phyloP scores from a whole-genome alignment of 306 rosid species.

The Malus asiatica region DNA sequence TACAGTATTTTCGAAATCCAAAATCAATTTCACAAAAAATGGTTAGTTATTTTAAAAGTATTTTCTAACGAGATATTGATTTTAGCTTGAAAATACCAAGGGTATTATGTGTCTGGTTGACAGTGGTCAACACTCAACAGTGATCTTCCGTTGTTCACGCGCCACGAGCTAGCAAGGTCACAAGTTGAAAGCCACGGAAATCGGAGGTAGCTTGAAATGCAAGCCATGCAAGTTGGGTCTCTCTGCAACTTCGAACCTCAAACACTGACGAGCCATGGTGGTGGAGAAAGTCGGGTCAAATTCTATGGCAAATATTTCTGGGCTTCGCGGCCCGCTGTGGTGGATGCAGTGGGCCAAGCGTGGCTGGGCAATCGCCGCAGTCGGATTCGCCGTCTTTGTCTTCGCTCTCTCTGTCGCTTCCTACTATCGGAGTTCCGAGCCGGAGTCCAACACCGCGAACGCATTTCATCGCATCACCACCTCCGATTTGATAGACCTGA shows the following conservation, averaged over 20 bases:
- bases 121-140: not conserved
- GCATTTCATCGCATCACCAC: constrained; percentile 3
- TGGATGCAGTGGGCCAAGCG: constrained; percentile 48
- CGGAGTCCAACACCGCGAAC: not conserved
- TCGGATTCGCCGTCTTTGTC: constrained; percentile 33
- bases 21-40: too few relatives aligned
- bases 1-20: too few relatives aligned
- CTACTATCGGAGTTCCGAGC: constrained; percentile 7
- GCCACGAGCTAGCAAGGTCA: not conserved
- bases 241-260: not conserved
- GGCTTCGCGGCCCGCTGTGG: constrained; percentile 27
- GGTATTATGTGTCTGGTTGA: not conserved
- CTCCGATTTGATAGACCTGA: constrained; percentile 51
- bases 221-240: not conserved
- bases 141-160: not conserved
- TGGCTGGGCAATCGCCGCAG: constrained; percentile 38
- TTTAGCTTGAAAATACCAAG: not conserved
- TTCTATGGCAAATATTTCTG: constrained; percentile 16
- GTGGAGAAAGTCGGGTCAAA: not conserved
- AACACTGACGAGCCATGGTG: not conserved
- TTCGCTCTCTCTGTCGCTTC: constrained; percentile 34
- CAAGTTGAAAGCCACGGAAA: not conserved
- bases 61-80: too few relatives aligned
- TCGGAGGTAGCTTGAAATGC: not conserved
- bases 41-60: too few relatives aligned